These are phyloP conservation scores for Fomitopsis palustris DNA, from an alignment of 1,284 basidiomycete genomes.

Conservation along the genomic window DNA sequence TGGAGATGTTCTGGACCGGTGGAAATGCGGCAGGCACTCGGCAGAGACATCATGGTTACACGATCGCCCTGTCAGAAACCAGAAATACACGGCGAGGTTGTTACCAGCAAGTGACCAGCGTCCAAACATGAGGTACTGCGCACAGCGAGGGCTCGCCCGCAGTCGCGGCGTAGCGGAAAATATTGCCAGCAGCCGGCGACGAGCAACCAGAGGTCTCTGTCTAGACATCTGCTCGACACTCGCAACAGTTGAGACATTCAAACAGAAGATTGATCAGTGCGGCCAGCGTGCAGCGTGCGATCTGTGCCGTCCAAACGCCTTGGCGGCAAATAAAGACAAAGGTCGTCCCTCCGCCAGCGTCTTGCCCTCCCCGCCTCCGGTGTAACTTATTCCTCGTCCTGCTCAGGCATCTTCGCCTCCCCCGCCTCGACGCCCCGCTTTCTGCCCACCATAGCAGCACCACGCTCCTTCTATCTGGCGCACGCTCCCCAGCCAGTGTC, in stretches of 20 bases:
- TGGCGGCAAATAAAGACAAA: constrained; percentile 12
- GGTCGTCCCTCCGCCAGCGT: not conserved
- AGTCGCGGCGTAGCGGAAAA: no score
- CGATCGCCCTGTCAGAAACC: not conserved
- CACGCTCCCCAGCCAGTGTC: constrained; percentile 16
- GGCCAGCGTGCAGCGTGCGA: not conserved
- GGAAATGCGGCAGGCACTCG: not conserved
- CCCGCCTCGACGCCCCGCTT: constrained; percentile 7
- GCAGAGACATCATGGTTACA: not conserved
- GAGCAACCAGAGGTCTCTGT: no score
- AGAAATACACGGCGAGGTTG: not conserved
- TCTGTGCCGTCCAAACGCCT: not conserved
- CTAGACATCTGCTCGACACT: not conserved
- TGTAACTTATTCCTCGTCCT: constrained; percentile 12
- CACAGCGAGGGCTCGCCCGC: not conserved
- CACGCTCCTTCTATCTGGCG: constrained; percentile 22
- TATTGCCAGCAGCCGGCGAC: no score
- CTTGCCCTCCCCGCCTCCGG: not conserved
- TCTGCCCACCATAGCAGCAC: constrained; percentile 24
- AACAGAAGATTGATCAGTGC: not conserved
- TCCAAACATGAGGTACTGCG: not conserved
- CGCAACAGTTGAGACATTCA: not conserved
- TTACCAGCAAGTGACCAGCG: not conserved
- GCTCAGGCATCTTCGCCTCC: constrained; percentile 8
- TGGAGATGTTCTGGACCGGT: not conserved